phyloP scores from a whole-genome alignment of 192 early-diverging fungal genomes.

The Phlyctochytrium arcticum region DNA sequence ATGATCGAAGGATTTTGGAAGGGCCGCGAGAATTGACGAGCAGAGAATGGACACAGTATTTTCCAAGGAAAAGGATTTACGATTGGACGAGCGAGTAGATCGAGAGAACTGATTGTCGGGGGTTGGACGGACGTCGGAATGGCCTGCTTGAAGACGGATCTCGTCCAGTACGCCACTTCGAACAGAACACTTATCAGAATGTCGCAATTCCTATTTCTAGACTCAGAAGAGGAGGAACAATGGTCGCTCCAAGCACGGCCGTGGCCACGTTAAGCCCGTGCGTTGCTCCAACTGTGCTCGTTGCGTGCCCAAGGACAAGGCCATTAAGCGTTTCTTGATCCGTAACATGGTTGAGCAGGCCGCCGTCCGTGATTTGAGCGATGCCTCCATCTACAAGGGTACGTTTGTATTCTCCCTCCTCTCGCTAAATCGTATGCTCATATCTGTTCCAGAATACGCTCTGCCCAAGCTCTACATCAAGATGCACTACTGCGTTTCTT shows the following conservation, averaged over 20 bases:
- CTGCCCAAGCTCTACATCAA: conserved; percentile 99
- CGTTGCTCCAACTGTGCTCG: conserved; percentile 99
- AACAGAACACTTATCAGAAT: too few relatives aligned
- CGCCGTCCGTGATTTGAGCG: conserved; percentile 92
- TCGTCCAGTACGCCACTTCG: too few relatives aligned
- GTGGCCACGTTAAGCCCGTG: conserved; percentile 96
- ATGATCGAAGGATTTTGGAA: too few relatives aligned
- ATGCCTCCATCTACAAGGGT: conserved; percentile 94
- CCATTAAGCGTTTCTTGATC: conserved; percentile 98
- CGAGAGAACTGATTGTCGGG: too few relatives aligned
- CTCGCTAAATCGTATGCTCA: background rate
- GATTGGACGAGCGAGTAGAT: too few relatives aligned
- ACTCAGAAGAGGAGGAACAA: conserved; percentile 98
- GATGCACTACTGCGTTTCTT: conserved; percentile 92
- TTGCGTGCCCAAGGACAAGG: conserved; percentile 99
- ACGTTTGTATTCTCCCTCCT: conserved; percentile 3
- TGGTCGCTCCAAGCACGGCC: conserved; percentile 98
- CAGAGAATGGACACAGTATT: too few relatives aligned
- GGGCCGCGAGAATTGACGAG: too few relatives aligned
- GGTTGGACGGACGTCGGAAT: too few relatives aligned
- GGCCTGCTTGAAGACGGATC: too few relatives aligned
- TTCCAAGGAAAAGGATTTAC: too few relatives aligned
- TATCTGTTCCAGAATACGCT: conserved; percentile 64
- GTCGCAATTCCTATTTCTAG: too few relatives aligned
- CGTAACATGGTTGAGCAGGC: conserved; percentile 99